Evolutionary conservation across 148 eudicot genomes (phyloP), one percentile per base, ranked within the genome.

Genomic region (Camellia sinensis): DNA sequence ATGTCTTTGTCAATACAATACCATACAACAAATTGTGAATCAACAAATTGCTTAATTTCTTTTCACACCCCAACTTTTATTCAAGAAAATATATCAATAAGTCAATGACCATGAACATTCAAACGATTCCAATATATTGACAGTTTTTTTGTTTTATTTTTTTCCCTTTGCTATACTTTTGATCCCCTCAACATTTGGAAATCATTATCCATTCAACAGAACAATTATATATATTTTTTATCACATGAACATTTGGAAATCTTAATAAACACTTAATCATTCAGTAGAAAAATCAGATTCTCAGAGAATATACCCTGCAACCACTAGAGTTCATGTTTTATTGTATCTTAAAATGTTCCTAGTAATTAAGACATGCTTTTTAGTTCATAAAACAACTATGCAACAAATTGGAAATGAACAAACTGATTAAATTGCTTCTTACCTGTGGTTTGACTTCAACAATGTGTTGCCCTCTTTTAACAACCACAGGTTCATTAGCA

Each of bases 381-480:
- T 11, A n/a, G 37, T 46, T 10, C 0, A 43, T 6, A 29, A 53
- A 73, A 52, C 21, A 53, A 53, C 13, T 2, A 6, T 8, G 65
- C 22, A 61, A 18, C 17, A 61, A 54, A 8, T 54, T 15, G 64
- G 3, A 17, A 61, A 48, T 7, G 19, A 46, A 74, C 8, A 19
- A 74, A 56, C 17, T 29, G 13, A 45, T 46, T 60, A 63, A 37
- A 52, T 48, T 40, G 45, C 29, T 63, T 52, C 46, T 78, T 90
- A 94, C 98, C 94, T 89, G 98, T 50, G 98, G 98, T 78, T 89
- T 94, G 74, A 94, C 97, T 86, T 92, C 98, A 45, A 94, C 97
- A 62, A 91, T 92, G 62, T 89, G 89, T 62, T 91, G 91, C 77
- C 94, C 93, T 46, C 92, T 88, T 79, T 91, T 92, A 29, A 91